Conservation (phyloP, 768 basidiomycete genomes). For the Kwoniella shandongensis region DNA sequence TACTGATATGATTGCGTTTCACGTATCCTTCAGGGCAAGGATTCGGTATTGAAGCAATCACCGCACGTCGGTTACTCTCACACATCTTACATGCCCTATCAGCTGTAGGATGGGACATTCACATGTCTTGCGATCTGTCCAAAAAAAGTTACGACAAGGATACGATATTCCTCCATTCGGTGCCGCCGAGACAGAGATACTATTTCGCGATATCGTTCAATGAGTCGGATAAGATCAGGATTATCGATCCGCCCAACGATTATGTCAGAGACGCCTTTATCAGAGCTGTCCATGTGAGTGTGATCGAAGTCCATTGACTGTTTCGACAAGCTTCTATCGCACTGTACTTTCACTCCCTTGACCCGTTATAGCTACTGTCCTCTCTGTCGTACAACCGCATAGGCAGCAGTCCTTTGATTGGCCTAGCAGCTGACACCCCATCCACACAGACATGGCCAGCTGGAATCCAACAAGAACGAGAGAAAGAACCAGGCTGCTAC, state of each 20-base stretch:
- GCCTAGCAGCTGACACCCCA: not conserved
- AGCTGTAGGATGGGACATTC: constrained; percentile 41
- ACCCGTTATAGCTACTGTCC: no score
- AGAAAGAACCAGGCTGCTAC: constrained; percentile 31
- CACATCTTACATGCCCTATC: constrained; percentile 41
- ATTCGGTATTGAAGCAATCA: constrained; percentile 39
- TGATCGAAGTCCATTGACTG: no score
- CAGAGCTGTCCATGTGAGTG: constrained; percentile 34
- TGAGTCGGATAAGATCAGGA: constrained; percentile 48
- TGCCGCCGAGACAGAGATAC: constrained; percentile 30
- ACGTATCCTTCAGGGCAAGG: constrained; percentile 49
- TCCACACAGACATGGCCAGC: constrained; percentile 34
- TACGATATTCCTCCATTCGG: constrained; percentile 42
- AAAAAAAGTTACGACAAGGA: constrained; percentile 48
- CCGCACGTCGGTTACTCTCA: constrained; percentile 36
- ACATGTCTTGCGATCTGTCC: constrained; percentile 39
- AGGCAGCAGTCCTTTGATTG: not conserved
- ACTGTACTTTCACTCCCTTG: no score
- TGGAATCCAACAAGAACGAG: constrained; percentile 37
- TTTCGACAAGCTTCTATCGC: no score
- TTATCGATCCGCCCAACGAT: constrained; percentile 43
- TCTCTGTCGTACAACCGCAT: no score
- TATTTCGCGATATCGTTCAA: constrained; percentile 48
- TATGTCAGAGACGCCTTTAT: constrained; percentile 33
- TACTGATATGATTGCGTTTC: no score